phyloP scores from a whole-genome alignment of 441 rosid species.

The Isatis lusitanica region DNA sequence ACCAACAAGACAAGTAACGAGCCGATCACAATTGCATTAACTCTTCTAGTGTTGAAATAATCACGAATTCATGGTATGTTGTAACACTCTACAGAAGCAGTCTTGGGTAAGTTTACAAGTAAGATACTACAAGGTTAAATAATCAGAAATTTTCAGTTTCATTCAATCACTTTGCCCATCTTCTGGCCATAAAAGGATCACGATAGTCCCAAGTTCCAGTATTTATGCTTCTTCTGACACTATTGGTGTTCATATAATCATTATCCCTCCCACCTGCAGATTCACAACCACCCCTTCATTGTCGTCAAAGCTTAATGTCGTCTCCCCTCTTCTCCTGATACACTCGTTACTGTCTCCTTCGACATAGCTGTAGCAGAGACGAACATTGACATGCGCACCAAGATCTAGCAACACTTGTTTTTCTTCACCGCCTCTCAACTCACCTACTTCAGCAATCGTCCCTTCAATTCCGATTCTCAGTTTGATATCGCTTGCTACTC shows the following conservation, averaged over 20 bases:
- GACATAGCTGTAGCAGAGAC: conserved; percentile 61
- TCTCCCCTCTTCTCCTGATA: conserved; percentile 58
- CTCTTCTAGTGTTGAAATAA: neutral
- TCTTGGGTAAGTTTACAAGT: neutral
- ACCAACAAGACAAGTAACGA: neutral
- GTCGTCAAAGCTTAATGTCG: conserved; percentile 36
- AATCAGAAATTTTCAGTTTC: conserved; percentile 48
- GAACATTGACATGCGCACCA: conserved; percentile 46
- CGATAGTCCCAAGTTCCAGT: conserved; percentile 57
- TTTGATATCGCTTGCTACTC: conserved; percentile 60
- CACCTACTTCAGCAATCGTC: conserved; percentile 56
- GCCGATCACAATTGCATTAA: neutral
- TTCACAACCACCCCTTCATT: conserved; percentile 31
- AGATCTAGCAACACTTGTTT: conserved; percentile 58
- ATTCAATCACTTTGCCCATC: conserved; percentile 88
- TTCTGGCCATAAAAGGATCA: conserved; percentile 77
- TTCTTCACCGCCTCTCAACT: conserved; percentile 68
- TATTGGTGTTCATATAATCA: conserved; percentile 25
- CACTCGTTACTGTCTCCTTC: conserved; percentile 58
- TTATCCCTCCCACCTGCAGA: conserved; percentile 36
- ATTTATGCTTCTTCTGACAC: conserved; percentile 60
- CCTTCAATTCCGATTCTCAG: conserved; percentile 67
- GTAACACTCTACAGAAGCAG: neutral
- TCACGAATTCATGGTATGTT: conserved; percentile 1
- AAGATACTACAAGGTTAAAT: neutral